Conservation (phyloP, 495 filamentous ascomycete species). For the Massariosphaeria phaeospora region DNA sequence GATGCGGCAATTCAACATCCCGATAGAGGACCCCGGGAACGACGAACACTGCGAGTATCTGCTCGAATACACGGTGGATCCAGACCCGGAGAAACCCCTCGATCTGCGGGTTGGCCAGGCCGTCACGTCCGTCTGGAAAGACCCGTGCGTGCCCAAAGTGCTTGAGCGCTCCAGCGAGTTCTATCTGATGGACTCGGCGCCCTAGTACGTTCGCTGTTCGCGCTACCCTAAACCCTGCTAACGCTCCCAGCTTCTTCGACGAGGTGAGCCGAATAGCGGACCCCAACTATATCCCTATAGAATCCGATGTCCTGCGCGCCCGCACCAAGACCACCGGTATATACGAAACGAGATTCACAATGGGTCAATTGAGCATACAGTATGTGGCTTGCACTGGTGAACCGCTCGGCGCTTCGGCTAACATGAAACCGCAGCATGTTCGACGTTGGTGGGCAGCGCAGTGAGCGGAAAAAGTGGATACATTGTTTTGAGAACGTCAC, state of each 20-base stretch:
- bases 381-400: slow-evolving; percentile 46
- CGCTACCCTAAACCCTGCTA: slow-evolving; percentile 16
- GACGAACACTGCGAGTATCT: slow-evolving; percentile 72
- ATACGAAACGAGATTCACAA: slow-evolving; percentile 95
- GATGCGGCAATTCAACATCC: slow-evolving; percentile 81
- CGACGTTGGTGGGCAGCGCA: slow-evolving; percentile 93
- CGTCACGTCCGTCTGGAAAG: slow-evolving; percentile 82
- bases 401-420: slow-evolving; percentile 3
- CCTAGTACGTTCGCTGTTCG: slow-evolving; percentile 63
- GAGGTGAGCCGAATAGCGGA: slow-evolving; percentile 82
- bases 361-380: slow-evolving; percentile 99
- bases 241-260: slow-evolving; percentile 76
- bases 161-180: slow-evolving; percentile 97
- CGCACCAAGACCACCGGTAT: slow-evolving; percentile 99
- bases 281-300: slow-evolving; percentile 79
- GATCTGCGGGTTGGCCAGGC: slow-evolving; percentile 75
- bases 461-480: slow-evolving; percentile 99
- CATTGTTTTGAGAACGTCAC: slow-evolving; percentile 99
- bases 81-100: slow-evolving; percentile 76
- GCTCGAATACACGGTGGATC: slow-evolving; percentile 80
- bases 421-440: slow-evolving; percentile 71
- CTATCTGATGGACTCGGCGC: slow-evolving; percentile 98
- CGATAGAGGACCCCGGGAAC: slow-evolving; percentile 65
- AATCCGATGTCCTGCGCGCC: slow-evolving; percentile 89
- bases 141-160: slow-evolving; percentile 73